A percentile compares a stretch with the other conserved stretches of the same genome.
Conservation (phyloP, 768 basidiomycete genomes). For the Leccinum longicurvipes region DNA sequence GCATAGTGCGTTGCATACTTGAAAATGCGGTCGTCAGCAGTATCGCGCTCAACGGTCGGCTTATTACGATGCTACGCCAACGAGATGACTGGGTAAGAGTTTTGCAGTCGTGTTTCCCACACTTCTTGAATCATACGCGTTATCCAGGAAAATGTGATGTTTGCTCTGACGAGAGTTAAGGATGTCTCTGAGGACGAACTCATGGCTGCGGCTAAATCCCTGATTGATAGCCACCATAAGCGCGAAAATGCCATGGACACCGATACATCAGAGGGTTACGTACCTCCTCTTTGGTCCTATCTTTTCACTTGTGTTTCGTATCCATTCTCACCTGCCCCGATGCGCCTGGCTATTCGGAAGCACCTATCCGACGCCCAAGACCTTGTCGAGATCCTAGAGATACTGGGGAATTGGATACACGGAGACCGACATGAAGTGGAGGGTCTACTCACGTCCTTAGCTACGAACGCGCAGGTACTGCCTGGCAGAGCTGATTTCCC, state of each 20-base stretch:
- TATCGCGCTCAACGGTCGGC: constrained; percentile 58
- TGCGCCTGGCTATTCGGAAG: constrained; percentile 44
- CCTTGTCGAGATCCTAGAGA: constrained; percentile 35
- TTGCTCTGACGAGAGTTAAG: constrained; percentile 50
- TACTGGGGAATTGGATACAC: constrained; percentile 40
- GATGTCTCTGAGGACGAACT: constrained; percentile 70
- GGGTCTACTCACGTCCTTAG: constrained; percentile 21
- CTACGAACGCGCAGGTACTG: constrained; percentile 13
- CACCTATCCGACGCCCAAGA: constrained; percentile 39
- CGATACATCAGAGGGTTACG: constrained; percentile 27
- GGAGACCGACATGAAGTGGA: constrained; percentile 25
- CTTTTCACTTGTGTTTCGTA: constrained; percentile 40
- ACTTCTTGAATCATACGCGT: background rate
- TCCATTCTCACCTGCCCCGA: constrained; percentile 34
- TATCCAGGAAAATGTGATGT: constrained; percentile 38
- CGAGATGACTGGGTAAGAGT: constrained; percentile 66
- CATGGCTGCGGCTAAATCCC: constrained; percentile 46
- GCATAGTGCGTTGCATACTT: constrained; percentile 57
- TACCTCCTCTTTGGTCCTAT: constrained; percentile 36
- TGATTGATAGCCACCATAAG: constrained; percentile 39
- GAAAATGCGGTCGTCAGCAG: constrained; percentile 52
- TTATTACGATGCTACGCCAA: constrained; percentile 50
- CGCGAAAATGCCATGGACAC: constrained; percentile 34
- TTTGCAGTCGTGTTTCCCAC: background rate
- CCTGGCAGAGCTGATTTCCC: constrained; percentile 15